Percentiles rank a stretch among this genome's conserved stretches.
Evolutionary conservation across 2,329 filamentous ascomycete species (phyloP).

Genomic region (Nigrospora oryzae): DNA sequence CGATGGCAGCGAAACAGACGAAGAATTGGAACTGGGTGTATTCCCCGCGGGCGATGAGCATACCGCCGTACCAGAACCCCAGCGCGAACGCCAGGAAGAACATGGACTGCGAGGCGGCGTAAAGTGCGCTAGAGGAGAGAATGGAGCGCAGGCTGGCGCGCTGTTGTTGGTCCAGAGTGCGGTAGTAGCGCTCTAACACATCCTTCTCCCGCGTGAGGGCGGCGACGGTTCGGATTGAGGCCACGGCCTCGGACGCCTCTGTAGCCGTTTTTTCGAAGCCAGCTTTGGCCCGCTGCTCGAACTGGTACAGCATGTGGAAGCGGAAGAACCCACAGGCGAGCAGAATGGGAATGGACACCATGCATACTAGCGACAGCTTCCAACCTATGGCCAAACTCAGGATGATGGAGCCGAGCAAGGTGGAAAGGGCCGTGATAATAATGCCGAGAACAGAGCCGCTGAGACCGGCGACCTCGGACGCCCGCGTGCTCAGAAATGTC

Average conservation of each 20-base stretch:
- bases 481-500: conserved; percentile 80
- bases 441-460: conserved; percentile 84
- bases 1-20: background rate
- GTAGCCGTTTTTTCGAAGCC: conserved; percentile 47
- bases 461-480: conserved; percentile 78
- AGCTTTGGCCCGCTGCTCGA: conserved; percentile 68
- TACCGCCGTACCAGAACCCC: background rate
- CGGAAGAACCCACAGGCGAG: conserved; percentile 75
- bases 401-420: conserved; percentile 63
- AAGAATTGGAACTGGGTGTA: background rate
- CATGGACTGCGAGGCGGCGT: background rate
- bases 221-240: background rate
- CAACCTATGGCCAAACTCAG: conserved; percentile 55
- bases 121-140: background rate
- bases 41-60: background rate
- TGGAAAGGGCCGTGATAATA: conserved; percentile 70
- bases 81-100: background rate
- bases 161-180: background rate
- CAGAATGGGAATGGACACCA: conserved; percentile 67
- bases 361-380: conserved; percentile 80
- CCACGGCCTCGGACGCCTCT: background rate
- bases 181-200: background rate
- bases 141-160: background rate
- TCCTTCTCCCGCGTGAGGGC: background rate
- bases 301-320: conserved; percentile 75